phyloP scores from a whole-genome alignment of 1,284 basidiomycete species.

The Trametes versicolor region DNA sequence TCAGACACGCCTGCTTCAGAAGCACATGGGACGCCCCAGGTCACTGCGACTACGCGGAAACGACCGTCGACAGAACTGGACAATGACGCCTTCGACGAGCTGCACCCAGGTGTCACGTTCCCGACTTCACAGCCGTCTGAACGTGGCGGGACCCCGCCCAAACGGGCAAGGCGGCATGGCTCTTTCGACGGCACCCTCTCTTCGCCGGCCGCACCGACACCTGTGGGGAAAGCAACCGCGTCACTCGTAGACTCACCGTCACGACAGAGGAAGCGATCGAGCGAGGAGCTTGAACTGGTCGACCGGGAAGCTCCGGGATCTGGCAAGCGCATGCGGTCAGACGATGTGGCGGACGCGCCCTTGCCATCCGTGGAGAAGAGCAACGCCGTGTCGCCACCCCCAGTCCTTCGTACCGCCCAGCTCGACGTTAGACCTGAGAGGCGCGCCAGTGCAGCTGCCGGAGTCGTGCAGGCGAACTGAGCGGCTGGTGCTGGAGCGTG shows the following conservation, averaged over 20 bases:
- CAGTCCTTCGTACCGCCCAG: neutral
- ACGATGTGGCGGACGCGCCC: conserved; percentile 8
- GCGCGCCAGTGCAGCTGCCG: neutral
- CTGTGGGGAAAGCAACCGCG: neutral
- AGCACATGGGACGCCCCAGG: conserved; percentile 6
- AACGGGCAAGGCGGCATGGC: conserved; percentile 43
- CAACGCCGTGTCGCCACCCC: neutral
- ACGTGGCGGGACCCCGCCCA: conserved; percentile 43
- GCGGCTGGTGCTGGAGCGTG: neutral
- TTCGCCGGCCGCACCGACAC: conserved; percentile 6
- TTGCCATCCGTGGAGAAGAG: conserved; percentile 16
- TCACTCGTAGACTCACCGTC: conserved; percentile 28
- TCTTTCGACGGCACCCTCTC: conserved; percentile 38
- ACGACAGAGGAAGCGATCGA: conserved; percentile 42
- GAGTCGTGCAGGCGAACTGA: conserved; percentile 23
- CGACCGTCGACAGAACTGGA: conserved; percentile 39
- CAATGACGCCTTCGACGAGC: conserved; percentile 20
- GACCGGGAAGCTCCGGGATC: conserved; percentile 19
- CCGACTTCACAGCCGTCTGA: conserved; percentile 20
- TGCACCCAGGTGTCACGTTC: conserved; percentile 22
- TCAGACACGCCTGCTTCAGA: conserved; percentile 26
- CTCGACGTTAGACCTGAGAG: neutral
- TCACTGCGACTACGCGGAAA: conserved; percentile 30
- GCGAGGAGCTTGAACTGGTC: conserved; percentile 40
- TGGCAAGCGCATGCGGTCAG: conserved; percentile 26